phyloP scores from a whole-genome alignment of 495 filamentous ascomycete species.

The Aspergillus nanangensis region DNA sequence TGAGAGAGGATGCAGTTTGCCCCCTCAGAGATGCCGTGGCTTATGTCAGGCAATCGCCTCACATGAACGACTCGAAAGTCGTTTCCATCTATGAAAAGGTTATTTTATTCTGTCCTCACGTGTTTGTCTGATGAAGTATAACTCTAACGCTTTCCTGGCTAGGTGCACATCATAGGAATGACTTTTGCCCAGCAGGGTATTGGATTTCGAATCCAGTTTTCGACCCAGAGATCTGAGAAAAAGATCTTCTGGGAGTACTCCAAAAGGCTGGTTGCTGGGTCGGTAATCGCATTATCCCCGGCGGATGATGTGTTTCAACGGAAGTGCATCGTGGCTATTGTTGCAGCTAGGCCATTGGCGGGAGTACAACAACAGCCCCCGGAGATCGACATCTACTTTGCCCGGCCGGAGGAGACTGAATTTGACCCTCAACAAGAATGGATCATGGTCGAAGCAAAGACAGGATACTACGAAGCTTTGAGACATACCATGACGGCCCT shows the following conservation, averaged over 20 bases:
- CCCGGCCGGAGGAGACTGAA: constrained; percentile 50
- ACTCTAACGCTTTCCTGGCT: not conserved
- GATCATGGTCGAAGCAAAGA: constrained; percentile 72
- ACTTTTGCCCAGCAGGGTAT: constrained; percentile 60
- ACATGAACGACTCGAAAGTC: constrained; percentile 47
- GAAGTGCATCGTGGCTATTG: constrained; percentile 64
- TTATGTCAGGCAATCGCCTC: constrained; percentile 36
- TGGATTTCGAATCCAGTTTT: constrained; percentile 67
- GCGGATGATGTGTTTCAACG: constrained; percentile 57
- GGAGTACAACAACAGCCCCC: constrained; percentile 61
- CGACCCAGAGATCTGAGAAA: constrained; percentile 58
- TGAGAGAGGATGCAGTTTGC: constrained; percentile 60
- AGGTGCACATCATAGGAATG: constrained; percentile 65
- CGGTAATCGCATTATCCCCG: constrained; percentile 66
- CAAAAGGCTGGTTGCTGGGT: constrained; percentile 64
- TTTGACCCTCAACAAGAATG: constrained; percentile 69
- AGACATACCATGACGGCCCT: constrained; percentile 69
- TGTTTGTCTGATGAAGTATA: no score
- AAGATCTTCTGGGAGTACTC: constrained; percentile 75
- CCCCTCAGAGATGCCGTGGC: constrained; percentile 56
- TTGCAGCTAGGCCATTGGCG: constrained; percentile 65
- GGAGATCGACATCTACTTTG: constrained; percentile 74
- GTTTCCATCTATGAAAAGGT: constrained; percentile 75
- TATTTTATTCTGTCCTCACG: not conserved
- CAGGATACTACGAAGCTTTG: constrained; percentile 69